A percentile compares a stretch with the other conserved stretches of the same genome.
These are phyloP conservation scores for Lachancea thermotolerans DNA, from an alignment of 805 yeast genomes.

Conservation along the genomic window DNA sequence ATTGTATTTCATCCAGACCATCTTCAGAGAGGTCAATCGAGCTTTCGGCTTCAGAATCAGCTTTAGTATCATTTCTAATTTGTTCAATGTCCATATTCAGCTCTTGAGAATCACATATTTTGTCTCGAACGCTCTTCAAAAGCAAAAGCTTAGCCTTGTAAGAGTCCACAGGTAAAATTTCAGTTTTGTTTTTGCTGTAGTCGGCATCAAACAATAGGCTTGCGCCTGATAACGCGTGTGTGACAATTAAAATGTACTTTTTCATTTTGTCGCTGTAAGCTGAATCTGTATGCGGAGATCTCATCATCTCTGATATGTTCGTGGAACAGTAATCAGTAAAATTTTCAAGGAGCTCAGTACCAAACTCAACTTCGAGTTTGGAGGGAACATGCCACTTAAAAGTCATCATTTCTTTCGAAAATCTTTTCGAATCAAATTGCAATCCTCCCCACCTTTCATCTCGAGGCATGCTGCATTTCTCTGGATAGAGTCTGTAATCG, in stretches of 20 bases:
- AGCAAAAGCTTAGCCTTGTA: slow-evolving; percentile 25
- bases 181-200: slow-evolving; percentile 34
- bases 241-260: slow-evolving; percentile 48
- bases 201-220: slow-evolving; percentile 71
- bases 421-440: slow-evolving; percentile 50
- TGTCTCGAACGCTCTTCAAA: slow-evolving; percentile 33
- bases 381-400: slow-evolving; percentile 76
- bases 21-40: slow-evolving; percentile 23
- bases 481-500: slow-evolving; percentile 50
- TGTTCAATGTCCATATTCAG: slow-evolving; percentile 35
- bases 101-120: slow-evolving; percentile 31
- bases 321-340: slow-evolving; percentile 41
- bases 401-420: slow-evolving; percentile 40
- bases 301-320: slow-evolving; percentile 35
- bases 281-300: slow-evolving; percentile 12
- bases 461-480: slow-evolving; percentile 32
- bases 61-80: slow-evolving; percentile 15
- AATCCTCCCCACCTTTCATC: slow-evolving; percentile 70
- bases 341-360: slow-evolving; percentile 49
- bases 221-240: slow-evolving; percentile 61
- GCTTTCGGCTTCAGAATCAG: slow-evolving; percentile 25
- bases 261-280: slow-evolving; percentile 44
- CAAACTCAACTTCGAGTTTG: slow-evolving; percentile 47
- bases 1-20: slow-evolving; percentile 22
- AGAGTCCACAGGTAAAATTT: slow-evolving; percentile 10